Base-by-base conservation (phyloP, 805 yeast genomes). In the Kurtzmaniella fragi region DNA sequence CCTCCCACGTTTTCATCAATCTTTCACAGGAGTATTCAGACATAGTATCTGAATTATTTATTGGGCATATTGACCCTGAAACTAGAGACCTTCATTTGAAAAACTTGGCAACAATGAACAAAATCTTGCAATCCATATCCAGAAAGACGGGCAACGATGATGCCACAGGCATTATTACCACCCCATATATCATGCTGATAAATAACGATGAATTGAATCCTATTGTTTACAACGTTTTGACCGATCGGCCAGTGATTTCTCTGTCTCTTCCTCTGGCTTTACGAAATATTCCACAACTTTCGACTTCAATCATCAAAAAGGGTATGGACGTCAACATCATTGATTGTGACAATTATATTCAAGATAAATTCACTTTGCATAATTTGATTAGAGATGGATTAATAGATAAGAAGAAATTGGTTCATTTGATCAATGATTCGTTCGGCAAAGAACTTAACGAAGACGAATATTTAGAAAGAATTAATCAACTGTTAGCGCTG, bases 241-340 rank as follows among this genome's bases (percentile, higher is more conserved):
- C 99, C 0, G 98, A 93, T 56, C 69, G 98, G 38, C 88, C 98
- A 1, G 72, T 87, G 8, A 81, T 91, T 15, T 88, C 96, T 1
- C 87, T 96, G 0, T 90, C 98, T 0, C 67, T 93, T 31, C 97
- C 99, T 0, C 78, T 85, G 17, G 41, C 67, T 6, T 54, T 54
- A 33, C 67, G 73, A 31, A 74, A 84, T 2, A 64, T 70, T 1
- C 84, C 88, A 1, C 71, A 71, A 35, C 61, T 83, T 17, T 77
- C 83, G 17, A 89, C 97, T 0, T 84, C 97, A 0, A 77, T 93
- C 2, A 54, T 91, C 2, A 80, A 88, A 41, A 78, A 76, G 42
- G 99, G 99, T 0, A 71, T 83, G 5, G 75, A 76, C 1, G 78
- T 84, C 2, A 52, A 56, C 27, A 70, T 76, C 1, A 56, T 70